Evolutionary conservation across 768 basidiomycete species (phyloP).

Genomic region (Termitomyces sp.): DNA sequence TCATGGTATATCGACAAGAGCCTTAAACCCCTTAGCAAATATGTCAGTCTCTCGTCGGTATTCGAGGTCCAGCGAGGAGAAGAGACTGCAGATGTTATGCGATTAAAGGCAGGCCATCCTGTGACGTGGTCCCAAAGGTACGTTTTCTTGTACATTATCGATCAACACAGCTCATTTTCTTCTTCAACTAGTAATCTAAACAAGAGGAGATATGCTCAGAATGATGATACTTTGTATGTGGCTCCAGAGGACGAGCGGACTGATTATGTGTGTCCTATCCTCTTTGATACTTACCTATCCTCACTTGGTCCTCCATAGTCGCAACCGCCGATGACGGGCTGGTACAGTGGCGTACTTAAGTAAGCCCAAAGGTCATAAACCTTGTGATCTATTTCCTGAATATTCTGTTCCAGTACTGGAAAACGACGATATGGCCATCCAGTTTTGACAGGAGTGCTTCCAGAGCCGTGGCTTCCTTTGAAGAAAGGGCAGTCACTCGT

Average conservation of each 20-base stretch:
- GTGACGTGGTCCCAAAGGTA: constrained; percentile 90
- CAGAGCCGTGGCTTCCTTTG: constrained; percentile 91
- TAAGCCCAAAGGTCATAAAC: constrained; percentile 25
- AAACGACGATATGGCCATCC: constrained; percentile 94
- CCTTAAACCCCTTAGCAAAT: constrained; percentile 73
- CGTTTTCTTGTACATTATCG: constrained; percentile 11
- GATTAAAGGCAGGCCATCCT: constrained; percentile 77
- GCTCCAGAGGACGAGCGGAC: constrained; percentile 92
- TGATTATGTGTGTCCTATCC: constrained; percentile 61
- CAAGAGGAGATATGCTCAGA: constrained; percentile 83
- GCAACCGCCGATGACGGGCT: constrained; percentile 95
- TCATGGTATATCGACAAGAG: constrained; percentile 70
- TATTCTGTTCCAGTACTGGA: constrained; percentile 60
- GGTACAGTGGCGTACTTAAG: constrained; percentile 93
- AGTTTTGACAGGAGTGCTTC: constrained; percentile 88
- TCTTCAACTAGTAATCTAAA: constrained; percentile 65
- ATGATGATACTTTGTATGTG: constrained; percentile 92
- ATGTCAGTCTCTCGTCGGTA: constrained; percentile 81
- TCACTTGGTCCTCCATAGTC: constrained; percentile 45
- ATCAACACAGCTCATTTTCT: background rate
- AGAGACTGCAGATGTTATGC: constrained; percentile 73
- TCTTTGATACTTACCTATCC: background rate
- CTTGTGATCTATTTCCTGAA: constrained; percentile 4
- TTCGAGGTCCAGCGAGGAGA: constrained; percentile 89
- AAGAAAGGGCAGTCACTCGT: constrained; percentile 78